These are phyloP conservation scores for Dichotomocladium elegans DNA, from an alignment of 371 early-diverging fungal genomes.

Conservation along the genomic window DNA sequence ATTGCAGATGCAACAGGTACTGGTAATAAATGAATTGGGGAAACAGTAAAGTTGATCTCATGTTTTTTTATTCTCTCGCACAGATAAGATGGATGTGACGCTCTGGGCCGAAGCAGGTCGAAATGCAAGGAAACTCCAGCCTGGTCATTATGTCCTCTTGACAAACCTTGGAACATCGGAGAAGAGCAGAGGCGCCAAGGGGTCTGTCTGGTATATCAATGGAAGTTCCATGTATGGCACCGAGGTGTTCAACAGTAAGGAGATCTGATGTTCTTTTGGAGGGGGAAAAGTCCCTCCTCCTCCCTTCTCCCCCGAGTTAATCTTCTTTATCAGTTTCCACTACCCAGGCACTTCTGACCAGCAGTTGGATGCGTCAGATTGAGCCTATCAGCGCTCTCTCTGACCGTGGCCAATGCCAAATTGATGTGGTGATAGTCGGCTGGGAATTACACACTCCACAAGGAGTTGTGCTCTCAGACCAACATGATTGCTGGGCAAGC, in stretches of 20 bases:
- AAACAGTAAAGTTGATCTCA: slow-evolving; percentile 1
- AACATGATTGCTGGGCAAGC: not conserved
- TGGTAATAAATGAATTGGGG: not conserved
- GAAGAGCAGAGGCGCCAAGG: slow-evolving; percentile 8
- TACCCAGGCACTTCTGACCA: slow-evolving; percentile 22
- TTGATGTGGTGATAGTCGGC: slow-evolving; percentile 22
- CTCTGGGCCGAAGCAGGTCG: slow-evolving; percentile 38
- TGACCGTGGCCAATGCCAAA: slow-evolving; percentile 27
- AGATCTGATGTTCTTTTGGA: too few species aligned
- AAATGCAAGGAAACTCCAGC: slow-evolving; percentile 18
- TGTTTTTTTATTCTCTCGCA: not conserved
- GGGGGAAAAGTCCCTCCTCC: not conserved
- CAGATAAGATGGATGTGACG: slow-evolving; percentile 35
- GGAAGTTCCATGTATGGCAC: slow-evolving; percentile 37
- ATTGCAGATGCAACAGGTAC: slow-evolving; percentile 32
- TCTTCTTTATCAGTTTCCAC: slow-evolving; percentile 18
- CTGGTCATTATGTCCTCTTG: slow-evolving; percentile 30
- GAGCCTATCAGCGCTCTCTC: slow-evolving; percentile 13
- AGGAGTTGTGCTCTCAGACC: not conserved
- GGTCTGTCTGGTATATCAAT: slow-evolving; percentile 38
- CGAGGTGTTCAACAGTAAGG: slow-evolving; percentile 33
- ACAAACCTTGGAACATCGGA: slow-evolving; percentile 30
- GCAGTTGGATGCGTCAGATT: slow-evolving; percentile 16
- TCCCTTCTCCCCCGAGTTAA: not conserved
- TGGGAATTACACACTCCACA: slow-evolving; percentile 12